phyloP scores from a whole-genome alignment of 2,329 filamentous ascomycete genomes.

The Parafenestella ontariensis region DNA sequence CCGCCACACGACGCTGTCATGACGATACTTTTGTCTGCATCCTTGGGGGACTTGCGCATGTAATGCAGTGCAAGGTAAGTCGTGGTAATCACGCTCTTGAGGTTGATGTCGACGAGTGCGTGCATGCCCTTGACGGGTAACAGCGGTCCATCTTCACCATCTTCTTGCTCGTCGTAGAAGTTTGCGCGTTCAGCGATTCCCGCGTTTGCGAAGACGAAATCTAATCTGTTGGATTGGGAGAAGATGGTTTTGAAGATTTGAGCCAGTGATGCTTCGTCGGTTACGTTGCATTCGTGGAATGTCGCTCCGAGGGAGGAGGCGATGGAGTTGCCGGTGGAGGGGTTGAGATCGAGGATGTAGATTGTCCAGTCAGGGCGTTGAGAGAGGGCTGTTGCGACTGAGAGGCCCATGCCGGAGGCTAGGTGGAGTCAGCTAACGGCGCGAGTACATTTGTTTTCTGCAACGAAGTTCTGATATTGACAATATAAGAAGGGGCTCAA shows the following conservation, averaged over 20 bases:
- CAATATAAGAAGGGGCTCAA: too few relatives aligned
- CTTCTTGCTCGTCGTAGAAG: slow-evolving; percentile 40
- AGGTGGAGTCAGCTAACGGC: not conserved
- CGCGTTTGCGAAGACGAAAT: slow-evolving; percentile 59
- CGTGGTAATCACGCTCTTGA: slow-evolving; percentile 53
- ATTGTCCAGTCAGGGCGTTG: slow-evolving; percentile 45
- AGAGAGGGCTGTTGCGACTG: slow-evolving; percentile 47
- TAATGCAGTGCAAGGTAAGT: slow-evolving; percentile 52
- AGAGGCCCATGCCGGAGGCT: slow-evolving; percentile 54
- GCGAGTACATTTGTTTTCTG: not conserved
- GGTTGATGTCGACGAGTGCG: slow-evolving; percentile 51
- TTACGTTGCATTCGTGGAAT: slow-evolving; percentile 49
- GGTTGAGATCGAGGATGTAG: slow-evolving; percentile 50
- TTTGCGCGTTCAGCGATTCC: slow-evolving; percentile 52
- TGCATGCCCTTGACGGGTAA: slow-evolving; percentile 30
- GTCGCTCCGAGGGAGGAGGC: slow-evolving; percentile 25
- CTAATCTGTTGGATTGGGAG: slow-evolving; percentile 42
- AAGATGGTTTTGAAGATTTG: slow-evolving; percentile 47
- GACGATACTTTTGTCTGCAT: slow-evolving; percentile 33
- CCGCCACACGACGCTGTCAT: slow-evolving; percentile 47
- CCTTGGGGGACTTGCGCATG: slow-evolving; percentile 35
- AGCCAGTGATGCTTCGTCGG: slow-evolving; percentile 42
- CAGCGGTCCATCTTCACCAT: slow-evolving; percentile 11
- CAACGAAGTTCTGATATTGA: not conserved
- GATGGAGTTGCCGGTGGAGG: slow-evolving; percentile 30